Evolutionary conservation across 106 monocot species (phyloP).

Genomic region (Dendrobium catenatum): DNA sequence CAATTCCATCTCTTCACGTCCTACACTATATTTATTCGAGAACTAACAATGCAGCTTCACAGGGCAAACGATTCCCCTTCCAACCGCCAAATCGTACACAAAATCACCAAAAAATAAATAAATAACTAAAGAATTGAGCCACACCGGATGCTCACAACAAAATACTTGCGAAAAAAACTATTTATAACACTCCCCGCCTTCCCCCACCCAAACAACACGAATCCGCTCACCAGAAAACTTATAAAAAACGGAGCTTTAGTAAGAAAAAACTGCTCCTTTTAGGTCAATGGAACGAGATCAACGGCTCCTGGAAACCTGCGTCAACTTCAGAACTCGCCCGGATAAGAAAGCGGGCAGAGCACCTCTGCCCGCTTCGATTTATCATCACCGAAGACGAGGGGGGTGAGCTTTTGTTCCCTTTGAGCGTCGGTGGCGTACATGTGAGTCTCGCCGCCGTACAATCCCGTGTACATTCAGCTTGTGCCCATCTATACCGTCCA

Average conservation of each 20-base stretch:
- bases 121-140: background rate
- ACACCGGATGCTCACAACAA: background rate
- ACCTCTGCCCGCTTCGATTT: background rate
- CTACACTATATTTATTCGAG: background rate
- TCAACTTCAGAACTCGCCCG: background rate
- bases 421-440: conserved; percentile 4
- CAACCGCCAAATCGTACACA: background rate
- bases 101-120: background rate
- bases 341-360: background rate
- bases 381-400: background rate
- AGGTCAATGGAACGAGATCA: background rate
- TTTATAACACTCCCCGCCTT: background rate
- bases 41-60: background rate
- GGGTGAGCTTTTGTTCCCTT: background rate
- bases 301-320: background rate
- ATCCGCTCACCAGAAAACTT: background rate
- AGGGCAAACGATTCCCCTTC: background rate
- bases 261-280: background rate
- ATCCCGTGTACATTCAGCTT: background rate
- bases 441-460: background rate
- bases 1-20: too few species aligned
- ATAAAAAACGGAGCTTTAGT: background rate
- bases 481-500: background rate
- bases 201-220: background rate
- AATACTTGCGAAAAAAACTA: background rate